Evolutionary conservation across 1,284 basidiomycete genomes (phyloP).

Genomic region (Ustilago tritici): DNA sequence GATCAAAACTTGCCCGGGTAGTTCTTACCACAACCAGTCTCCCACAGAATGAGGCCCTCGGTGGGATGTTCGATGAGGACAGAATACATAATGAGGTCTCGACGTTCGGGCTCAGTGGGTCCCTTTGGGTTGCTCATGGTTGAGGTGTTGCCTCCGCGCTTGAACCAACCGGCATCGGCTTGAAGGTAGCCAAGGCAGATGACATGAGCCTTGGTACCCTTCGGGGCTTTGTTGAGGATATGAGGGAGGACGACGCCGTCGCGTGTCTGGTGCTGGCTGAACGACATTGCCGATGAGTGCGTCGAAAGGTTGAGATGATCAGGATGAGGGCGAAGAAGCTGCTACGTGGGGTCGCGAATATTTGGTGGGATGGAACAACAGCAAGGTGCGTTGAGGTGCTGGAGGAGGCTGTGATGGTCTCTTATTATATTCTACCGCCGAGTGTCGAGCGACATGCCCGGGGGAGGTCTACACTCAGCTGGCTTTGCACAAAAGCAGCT

Average conservation of each 20-base stretch:
- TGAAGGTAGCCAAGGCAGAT: slow-evolving; percentile 64
- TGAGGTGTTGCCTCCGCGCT: slow-evolving; percentile 62
- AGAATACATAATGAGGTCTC: slow-evolving; percentile 58
- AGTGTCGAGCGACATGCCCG: not conserved
- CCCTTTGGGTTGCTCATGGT: slow-evolving; percentile 48
- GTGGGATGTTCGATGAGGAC: slow-evolving; percentile 66
- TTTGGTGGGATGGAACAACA: not conserved
- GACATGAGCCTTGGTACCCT: slow-evolving; percentile 64
- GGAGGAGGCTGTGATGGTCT: too few relatives aligned
- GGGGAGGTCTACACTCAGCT: not conserved
- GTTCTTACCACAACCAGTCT: slow-evolving; percentile 63
- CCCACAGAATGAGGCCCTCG: slow-evolving; percentile 66
- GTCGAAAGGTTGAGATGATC: not conserved
- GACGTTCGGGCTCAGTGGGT: slow-evolving; percentile 39
- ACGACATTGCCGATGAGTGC: slow-evolving; percentile 15
- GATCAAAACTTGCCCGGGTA: slow-evolving; percentile 30
- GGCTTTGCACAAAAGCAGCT: not conserved
- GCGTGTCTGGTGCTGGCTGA: slow-evolving; percentile 48
- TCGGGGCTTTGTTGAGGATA: slow-evolving; percentile 54
- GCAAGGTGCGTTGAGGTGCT: not conserved
- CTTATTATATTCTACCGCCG: not conserved
- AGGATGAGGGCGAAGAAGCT: not conserved
- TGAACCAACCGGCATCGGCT: slow-evolving; percentile 64
- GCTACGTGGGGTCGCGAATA: not conserved
- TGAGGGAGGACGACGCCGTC: slow-evolving; percentile 55